Evolutionary conservation across 2,329 filamentous ascomycete genomes (phyloP), one percentile per base, ranked within the genome.

Genomic region (Tolypocladium guangdongense): DNA sequence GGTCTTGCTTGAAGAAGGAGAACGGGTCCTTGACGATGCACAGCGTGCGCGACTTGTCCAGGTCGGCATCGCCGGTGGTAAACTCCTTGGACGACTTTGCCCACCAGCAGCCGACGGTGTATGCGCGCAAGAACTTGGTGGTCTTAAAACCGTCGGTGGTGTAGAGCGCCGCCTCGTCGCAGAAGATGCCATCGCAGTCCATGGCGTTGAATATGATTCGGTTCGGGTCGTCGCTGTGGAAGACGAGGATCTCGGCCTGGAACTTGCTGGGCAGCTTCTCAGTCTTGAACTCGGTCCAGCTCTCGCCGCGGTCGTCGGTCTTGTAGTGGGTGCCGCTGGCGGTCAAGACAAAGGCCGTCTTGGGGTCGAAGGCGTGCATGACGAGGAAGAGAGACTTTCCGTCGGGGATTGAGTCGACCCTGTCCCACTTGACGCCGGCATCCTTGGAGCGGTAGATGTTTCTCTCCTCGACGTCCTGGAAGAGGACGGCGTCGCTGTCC

Each of bases 161-260:
- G 67, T 96, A 96, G 64, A 77, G 74, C 52, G 80, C 74, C 55
- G 79, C 70, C 63, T 86, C 81, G 56, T 79, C 74, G 67, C 86
- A 90, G 62, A 81, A 79, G 30, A 81, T 74, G 46, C 80, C 76
- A 20, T 78, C 71, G 66, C 87, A 91, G 57, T 83, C 75, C 75
- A 86, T 82, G 65, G 84, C 83, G 66, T 91, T 86, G 72, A 93
- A 90, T 57, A 99, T 81, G 58, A 97, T 87, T 71, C 88, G 89
- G 63, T 92, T 82, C 24, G 86, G 82, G 67, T 99, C 89, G 58
- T 73, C 76, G 52, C 89, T 90, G 69, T 97, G 90, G 72, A 96
- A 99, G 60, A 76, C 76, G 59, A 97, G 75, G 69, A 74, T 62
- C 16, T 69, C 64, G 49, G 64, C 57, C 56, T 77, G 71, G 60